Conservation (phyloP, 345 rosid genomes). For the Odontarrhena argentea region DNA sequence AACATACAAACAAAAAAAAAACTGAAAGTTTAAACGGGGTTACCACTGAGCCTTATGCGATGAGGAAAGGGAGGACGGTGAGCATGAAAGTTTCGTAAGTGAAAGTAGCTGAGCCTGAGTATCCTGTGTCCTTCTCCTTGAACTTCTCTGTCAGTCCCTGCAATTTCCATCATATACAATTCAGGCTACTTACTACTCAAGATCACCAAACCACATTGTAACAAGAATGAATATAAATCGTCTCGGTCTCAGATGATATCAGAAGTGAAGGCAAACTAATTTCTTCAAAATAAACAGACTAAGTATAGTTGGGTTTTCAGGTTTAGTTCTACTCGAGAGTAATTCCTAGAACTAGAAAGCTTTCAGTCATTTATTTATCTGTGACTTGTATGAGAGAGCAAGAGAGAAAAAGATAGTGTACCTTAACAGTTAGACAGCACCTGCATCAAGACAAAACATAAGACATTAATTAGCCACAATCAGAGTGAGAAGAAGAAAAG, state of each 20-base stretch:
- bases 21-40: neutral
- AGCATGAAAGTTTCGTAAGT: constrained; percentile 83
- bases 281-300: constrained; percentile 22
- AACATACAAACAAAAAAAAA: constrained; percentile 10
- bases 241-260: too few species aligned
- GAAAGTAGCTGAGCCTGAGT: constrained; percentile 81
- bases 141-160: constrained; percentile 95
- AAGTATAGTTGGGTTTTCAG: neutral
- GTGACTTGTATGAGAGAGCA: neutral
- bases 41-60: constrained; percentile 49
- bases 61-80: constrained; percentile 83
- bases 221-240: neutral
- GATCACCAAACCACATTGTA: constrained; percentile 19
- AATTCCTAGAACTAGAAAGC: neutral
- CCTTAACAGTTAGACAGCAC: constrained; percentile 97
- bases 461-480: neutral
- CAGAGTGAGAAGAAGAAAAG: neutral
- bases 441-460: constrained; percentile 46
- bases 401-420: constrained; percentile 34
- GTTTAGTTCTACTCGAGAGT: neutral
- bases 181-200: constrained; percentile 8
- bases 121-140: constrained; percentile 70
- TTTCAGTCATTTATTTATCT: neutral
- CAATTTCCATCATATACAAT: constrained; percentile 21
- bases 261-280: neutral